Evolutionary conservation across 2,329 filamentous ascomycete genomes (phyloP).

Genomic region (Penicillium nordicum): DNA sequence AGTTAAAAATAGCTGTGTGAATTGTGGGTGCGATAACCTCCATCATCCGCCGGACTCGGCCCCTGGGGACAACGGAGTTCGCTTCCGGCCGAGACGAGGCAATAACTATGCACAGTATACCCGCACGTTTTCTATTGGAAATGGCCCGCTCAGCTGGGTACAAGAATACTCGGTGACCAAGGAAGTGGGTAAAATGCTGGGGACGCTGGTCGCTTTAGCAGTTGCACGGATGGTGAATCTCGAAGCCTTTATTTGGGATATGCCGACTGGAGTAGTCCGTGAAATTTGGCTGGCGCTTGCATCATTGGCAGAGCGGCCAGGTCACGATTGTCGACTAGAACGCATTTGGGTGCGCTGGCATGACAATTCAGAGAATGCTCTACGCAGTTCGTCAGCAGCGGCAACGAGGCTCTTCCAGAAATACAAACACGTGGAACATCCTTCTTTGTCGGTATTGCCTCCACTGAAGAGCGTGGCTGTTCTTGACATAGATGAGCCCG

Average conservation of each 20-base stretch:
- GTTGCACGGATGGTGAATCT: constrained; percentile 78
- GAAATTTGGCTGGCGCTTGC: constrained; percentile 78
- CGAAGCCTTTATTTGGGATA: constrained; percentile 82
- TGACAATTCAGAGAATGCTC: constrained; percentile 59
- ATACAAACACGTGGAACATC: constrained; percentile 66
- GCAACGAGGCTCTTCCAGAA: constrained; percentile 45
- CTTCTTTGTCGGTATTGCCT: constrained; percentile 74
- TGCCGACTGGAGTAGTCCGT: constrained; percentile 78
- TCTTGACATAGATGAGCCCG: constrained; percentile 76
- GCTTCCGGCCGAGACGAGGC: constrained; percentile 49
- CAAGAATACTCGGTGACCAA: constrained; percentile 78
- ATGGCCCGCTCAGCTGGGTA: constrained; percentile 74
- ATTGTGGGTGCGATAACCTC: constrained; percentile 30
- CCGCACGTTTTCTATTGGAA: constrained; percentile 79
- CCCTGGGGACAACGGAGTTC: not conserved
- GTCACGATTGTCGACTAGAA: constrained; percentile 64
- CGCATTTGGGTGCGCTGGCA: constrained; percentile 81
- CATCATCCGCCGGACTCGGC: constrained; percentile 13
- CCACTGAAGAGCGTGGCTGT: constrained; percentile 71
- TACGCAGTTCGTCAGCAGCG: constrained; percentile 18
- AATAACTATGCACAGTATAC: constrained; percentile 78
- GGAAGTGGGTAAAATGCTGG: constrained; percentile 84
- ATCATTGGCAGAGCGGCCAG: constrained; percentile 62
- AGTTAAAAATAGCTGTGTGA: constrained; percentile 21
- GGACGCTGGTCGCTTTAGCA: constrained; percentile 73